Base-by-base conservation (phyloP, 1,139 yeast species). In the Lodderomyces margitis region DNA sequence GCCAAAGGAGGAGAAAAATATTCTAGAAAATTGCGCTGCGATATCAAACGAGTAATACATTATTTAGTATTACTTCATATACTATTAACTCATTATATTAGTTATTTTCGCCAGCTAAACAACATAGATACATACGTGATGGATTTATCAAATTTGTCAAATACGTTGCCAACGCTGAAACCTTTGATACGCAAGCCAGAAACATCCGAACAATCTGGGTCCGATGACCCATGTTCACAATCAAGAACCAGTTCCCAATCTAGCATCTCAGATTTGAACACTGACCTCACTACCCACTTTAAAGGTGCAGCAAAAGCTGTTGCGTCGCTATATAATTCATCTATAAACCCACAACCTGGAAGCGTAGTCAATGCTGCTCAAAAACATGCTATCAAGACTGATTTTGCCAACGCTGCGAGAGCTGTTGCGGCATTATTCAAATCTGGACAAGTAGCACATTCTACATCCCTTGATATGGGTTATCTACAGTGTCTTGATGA, bases 361-460 rank as follows among this genome's bases (percentile, higher is more conserved):
- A 45, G 15, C 68, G 78, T 17, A 55, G 62, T 2, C 84, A 80
- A 49, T 81, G 81, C 59, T 74, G 33, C 28, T 7, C 27, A 17
- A 23, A 34, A 21, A 12, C 37, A 34, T 3, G 11, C 24, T 20
- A 42, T 51, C 9, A 70, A 79, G 21, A 55, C 63, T 1, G 85
- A 80, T 50, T 81, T 81, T 59, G 76, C 82, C 42, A 65, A 67
- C 41, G 87, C 87, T 8, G 87, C 87, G 23, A 72, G 78, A 44
- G 76, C 85, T 3, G 83, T 81, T 33, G 83, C 87, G 3, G 70
- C 81, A 1, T 62, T 81, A 9, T 81, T 81, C 52, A 64, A 84
- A 40, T 55, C 78, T 8, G 71, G 83, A 14, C 72, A 74, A 43
- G 67, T 70, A 37, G 66, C 75, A 30, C 68, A 62, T 24, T 58